Base-by-base conservation (phyloP, 306 rosid species). In the Mimosa bimucronata region DNA sequence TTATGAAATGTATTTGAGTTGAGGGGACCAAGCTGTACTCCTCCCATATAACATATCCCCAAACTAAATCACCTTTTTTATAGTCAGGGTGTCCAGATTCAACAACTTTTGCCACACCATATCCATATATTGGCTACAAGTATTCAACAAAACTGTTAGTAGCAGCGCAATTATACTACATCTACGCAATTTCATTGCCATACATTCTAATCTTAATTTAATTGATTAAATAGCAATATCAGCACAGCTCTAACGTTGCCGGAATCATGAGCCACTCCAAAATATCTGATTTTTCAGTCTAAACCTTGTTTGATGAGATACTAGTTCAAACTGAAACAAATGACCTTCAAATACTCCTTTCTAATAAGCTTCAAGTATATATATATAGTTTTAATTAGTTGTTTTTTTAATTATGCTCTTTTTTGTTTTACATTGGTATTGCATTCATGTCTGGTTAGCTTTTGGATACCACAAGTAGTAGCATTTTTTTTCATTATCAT, bases 1-100 rank as follows among this genome's bases (percentile, higher is more conserved):
- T 80, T 58, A 76, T 76, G 65, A 64, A 6, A 80, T n/a, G 13
- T 18, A 37, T n/a, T 73, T 67, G 62, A 55, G 13, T 8, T 25
- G 57, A 6, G 6, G 34, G 15, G 21, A 44, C 74, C 34, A 70
- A 29, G 74, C 74, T 70, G 40, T 42, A 70, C 55, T 70, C 57
- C 46, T 70, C 74, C 74, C 74, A 70, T 26, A 9, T 44, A 38
- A 38, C 16, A 50, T 19, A 44, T 44, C 11, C 58, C 55, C 57
- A 70, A 23, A 70, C 74, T 13, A 70, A 42, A 25, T 44, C 74
- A 25, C 74, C 74, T 44, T 26, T 70, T 3, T 25, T 42, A 44
- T 70, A 70, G 19, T 70, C 57, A 10, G 57, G 38, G 23, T 70
- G 74, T 44, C 40, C 38, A 42, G 74, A 70, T 7, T 70, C 74